Base-by-base conservation (phyloP, 1,284 basidiomycete genomes). In the Trametes hirsuta region DNA sequence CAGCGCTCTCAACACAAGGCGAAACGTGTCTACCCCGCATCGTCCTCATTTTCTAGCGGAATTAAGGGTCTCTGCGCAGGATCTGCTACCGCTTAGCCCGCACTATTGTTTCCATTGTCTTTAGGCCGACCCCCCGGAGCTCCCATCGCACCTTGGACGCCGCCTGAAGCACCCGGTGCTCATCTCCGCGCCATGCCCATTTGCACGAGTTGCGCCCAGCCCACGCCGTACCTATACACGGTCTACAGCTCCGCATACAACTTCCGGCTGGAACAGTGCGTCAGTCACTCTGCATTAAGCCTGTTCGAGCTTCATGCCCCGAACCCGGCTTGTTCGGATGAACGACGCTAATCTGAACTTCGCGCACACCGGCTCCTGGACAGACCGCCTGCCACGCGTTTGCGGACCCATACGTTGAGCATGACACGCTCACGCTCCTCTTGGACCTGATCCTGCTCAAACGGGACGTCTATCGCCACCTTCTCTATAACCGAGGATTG, bases 351-450 rank as follows among this genome's bases (percentile, higher is more conserved):
- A 64, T 55, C 51, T 54, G 54, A 47, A 50, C 47, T 53, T 47
- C 42, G n/a, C 55, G 47, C 48, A 49, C 41, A 34, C 53, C 45
- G 56, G 41, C 49, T 37, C 25, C 47, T 46, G 50, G 45, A 46
- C 50, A 75, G 74, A 66, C 71, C 11, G 63, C 65, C 34, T 95
- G 94, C 71, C 80, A 82, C 54, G 76, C 78, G 11, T 94, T 96
- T 70, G 89, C 89, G 0, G 95, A 97, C 73, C 93, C 92, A 59
- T 93, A 96, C 66, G 92, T 97, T 61, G 94, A 97, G 71, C 90
- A 95, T 65, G 93, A 95, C 65, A 77, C 82, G 0, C 77, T 95
- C 52, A 87, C 88, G 0, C 78, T 97, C 21, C 75, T 94, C 1
- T 80, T 97, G 46, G 95, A 97, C 74, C 79, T 97, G 9, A 91